phyloP scores from a whole-genome alignment of 1,139 yeast species.

The Sporopachydermia cereana region DNA sequence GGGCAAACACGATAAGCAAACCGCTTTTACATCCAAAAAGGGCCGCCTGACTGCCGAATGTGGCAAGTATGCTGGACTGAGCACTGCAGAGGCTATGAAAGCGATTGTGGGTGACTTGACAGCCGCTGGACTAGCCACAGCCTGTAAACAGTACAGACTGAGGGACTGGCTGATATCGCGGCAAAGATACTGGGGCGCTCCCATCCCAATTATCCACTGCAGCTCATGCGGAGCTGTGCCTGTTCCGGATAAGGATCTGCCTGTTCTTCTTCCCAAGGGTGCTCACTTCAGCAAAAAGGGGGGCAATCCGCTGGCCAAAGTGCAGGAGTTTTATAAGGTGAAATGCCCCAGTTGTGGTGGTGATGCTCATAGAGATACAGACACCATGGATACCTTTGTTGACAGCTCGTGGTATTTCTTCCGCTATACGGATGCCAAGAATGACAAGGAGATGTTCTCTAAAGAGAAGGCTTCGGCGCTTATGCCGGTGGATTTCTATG shows the following conservation, averaged over 20 bases:
- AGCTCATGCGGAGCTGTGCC: conserved; percentile 76
- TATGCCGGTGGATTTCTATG: conserved; percentile 81
- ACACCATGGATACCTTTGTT: conserved; percentile 97
- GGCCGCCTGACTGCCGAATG: conserved; percentile 45
- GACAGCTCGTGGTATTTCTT: conserved; percentile 96
- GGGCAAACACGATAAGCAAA: conserved; percentile 10
- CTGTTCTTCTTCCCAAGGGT: conserved; percentile 64
- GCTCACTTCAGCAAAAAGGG: conserved; percentile 43
- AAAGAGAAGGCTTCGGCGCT: conserved; percentile 36
- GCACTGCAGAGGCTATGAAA: conserved; percentile 38
- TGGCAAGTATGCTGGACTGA: conserved; percentile 40
- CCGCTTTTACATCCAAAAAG: conserved; percentile 31
- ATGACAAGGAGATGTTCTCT: conserved; percentile 33
- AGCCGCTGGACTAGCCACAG: conserved; percentile 30
- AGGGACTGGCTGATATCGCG: conserved; percentile 93
- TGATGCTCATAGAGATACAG: conserved; percentile 80
- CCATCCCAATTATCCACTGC: conserved; percentile 90
- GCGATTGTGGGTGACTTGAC: conserved; percentile 34
- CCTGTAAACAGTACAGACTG: conserved; percentile 46
- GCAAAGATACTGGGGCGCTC: conserved; percentile 98
- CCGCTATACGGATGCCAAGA: conserved; percentile 69
- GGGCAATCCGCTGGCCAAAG: conserved; percentile 54
- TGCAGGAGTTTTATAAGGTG: conserved; percentile 60
- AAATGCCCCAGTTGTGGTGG: conserved; percentile 74
- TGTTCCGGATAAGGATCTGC: conserved; percentile 76